Base-by-base conservation (phyloP, 2,329 filamentous ascomycete species). In the Dactylonectria estremocensis region DNA sequence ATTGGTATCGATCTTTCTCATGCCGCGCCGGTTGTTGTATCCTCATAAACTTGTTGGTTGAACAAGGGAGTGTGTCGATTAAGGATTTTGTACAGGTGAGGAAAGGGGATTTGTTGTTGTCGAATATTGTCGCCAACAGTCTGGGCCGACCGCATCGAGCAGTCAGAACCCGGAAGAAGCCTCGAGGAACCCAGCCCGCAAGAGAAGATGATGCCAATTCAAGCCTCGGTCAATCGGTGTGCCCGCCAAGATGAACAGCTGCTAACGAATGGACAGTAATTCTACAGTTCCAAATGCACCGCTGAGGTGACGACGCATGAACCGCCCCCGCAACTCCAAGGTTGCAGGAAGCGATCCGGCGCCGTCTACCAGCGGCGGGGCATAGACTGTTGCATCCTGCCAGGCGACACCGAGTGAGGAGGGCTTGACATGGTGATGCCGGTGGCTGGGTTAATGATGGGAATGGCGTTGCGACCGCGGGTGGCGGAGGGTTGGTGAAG, bases 371-470 rank as follows among this genome's bases (percentile, higher is more conserved):
- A 90, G 72, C 86, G 85, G 69, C 86, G 83, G 64, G 81, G 81
- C 70, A 88, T 82, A 61, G 80, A 75, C 76, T 88, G 87, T 78
- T 88, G 88, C 85, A 91, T 87, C 79, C 89, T 85, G 78, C 85
- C 85, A 69, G 90, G 90, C 50, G 89, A 91, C 50, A 91, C 87
- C 67, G 89, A 91, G 48, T 92, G 92, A 28, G 95, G 94, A 74
- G 95, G 95, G 85, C 94, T 97, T 64, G 94, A 91, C 86, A 98
- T 92, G 78, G 90, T 89, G 81, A 95, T 91, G 78, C 96, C 95
- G 64, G 95, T 98, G 74, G 90, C 93, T 61, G 96, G 96, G 87
- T 99, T 97, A 83, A 98, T 94, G 80, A 99, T 99, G 67, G 95
- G 95, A 74, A 98, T 98, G 78, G 96, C 94, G 82, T 98, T 98